Base-by-base conservation (phyloP, 1,284 basidiomycete genomes). In the Microbotryum silenes-acaulis region DNA sequence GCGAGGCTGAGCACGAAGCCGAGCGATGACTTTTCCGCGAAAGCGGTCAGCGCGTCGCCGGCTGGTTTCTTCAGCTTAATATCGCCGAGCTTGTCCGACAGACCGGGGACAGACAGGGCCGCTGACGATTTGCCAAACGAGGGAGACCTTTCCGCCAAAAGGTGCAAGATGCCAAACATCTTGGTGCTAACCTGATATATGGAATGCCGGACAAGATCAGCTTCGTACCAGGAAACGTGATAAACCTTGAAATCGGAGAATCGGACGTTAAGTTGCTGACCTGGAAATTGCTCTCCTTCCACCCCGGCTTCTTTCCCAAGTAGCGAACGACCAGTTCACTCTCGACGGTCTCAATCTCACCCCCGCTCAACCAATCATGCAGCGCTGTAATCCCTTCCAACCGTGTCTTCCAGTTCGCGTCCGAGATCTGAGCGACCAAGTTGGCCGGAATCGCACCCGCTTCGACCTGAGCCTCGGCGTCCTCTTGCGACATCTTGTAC, bases 261-360 rank as follows among this genome's bases (percentile, higher is more conserved):
- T 54, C 6, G 31, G 27, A 18, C 23, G 12, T 42, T 18, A 12
- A 42, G 31, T 42, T 14, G 16, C 80, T 61, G 65, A 88, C 90
- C 79, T 99, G 96, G 73, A 98, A 98, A 73, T 98, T 99, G 81
- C 97, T 98, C 78, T 99, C 96, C 48, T 82, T 83, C 92, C 91
- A 97, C 1, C 94, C 92, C 2, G 82, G 82, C 72, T 89, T 92
- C 80, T 96, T 97, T 27, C 84, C 57, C 57, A 98, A 77, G 69
- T 89, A 87, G n/a, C 94, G 83, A 20, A 97, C 83, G 53, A 98
- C 75, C 12, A 98, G 82, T 75, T 99, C 96, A 27, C 87, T 85
- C 70, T 98, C 94, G 1, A 91, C 78, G 1, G 81, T 80, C 44
- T 83, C 81, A 16, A 83, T 81, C 18, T 72, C 77, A 5, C 83